phyloP scores from a whole-genome alignment of 2,329 filamentous ascomycete genomes.

The Dactylellina parvicollis region DNA sequence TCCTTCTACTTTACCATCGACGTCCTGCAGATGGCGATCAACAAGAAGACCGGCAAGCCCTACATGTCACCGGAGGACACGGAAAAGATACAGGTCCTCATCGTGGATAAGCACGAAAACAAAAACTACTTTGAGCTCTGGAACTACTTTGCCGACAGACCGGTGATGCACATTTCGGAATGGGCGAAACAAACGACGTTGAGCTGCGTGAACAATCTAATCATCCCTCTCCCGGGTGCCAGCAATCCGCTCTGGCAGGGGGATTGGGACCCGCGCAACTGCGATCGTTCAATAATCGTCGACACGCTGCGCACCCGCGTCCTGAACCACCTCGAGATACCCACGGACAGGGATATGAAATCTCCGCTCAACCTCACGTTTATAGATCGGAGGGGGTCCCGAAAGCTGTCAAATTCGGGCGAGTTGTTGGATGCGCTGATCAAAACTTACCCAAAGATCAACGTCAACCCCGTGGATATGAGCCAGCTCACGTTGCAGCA shows the following conservation, averaged over 20 bases:
- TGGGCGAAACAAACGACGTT: conserved; percentile 29
- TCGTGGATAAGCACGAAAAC: conserved; percentile 60
- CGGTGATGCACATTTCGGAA: conserved; percentile 59
- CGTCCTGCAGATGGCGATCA: conserved; percentile 59
- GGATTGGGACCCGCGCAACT: conserved; percentile 61
- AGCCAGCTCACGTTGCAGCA: conserved; percentile 60
- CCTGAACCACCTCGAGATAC: conserved; percentile 36
- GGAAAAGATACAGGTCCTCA: conserved; percentile 60
- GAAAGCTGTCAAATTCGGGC: conserved; percentile 59
- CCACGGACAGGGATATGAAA: conserved; percentile 2
- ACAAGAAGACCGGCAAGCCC: conserved; percentile 45
- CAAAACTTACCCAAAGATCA: conserved; percentile 57
- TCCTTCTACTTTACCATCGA: conserved; percentile 60
- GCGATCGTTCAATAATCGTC: conserved; percentile 59
- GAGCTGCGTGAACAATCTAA: conserved; percentile 58
- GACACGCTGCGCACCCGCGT: conserved; percentile 58
- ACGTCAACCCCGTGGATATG: conserved; percentile 61
- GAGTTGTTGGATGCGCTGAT: conserved; percentile 58
- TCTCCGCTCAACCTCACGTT: conserved; percentile 60
- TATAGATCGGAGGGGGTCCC: conserved; percentile 60
- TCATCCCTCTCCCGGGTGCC: conserved; percentile 62
- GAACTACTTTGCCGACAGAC: conserved; percentile 60
- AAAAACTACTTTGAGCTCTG: conserved; percentile 62
- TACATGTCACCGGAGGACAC: conserved; percentile 56
- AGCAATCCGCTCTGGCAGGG: conserved; percentile 63